phyloP scores from a whole-genome alignment of 2,329 filamentous ascomycete genomes.

The Pseudogymnoascus sp. region DNA sequence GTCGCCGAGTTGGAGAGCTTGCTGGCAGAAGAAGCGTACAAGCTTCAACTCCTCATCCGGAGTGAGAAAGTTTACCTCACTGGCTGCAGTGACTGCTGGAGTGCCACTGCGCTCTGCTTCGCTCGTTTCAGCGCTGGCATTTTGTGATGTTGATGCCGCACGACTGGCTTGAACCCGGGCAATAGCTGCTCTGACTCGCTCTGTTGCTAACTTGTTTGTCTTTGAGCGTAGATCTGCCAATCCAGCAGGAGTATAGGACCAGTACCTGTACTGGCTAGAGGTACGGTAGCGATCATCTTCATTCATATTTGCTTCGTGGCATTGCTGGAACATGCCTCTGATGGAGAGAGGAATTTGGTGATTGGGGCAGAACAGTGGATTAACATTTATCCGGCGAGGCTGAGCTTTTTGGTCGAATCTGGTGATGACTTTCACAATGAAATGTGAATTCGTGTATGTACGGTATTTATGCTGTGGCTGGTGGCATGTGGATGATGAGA shows the following conservation, averaged over 20 bases:
- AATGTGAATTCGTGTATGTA: no score
- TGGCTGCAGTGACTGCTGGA: conserved; percentile 19
- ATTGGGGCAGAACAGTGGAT: neutral
- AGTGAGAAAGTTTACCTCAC: conserved; percentile 68
- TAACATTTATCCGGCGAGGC: conserved; percentile 3
- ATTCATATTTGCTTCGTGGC: conserved; percentile 16
- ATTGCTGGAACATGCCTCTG: neutral
- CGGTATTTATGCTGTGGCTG: neutral
- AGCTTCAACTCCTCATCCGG: conserved; percentile 75
- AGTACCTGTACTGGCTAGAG: conserved; percentile 83
- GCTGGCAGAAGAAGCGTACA: conserved; percentile 67
- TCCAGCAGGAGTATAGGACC: conserved; percentile 76
- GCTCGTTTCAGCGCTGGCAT: conserved; percentile 19
- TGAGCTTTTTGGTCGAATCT: neutral
- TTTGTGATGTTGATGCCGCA: conserved; percentile 22
- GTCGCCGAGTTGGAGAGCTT: conserved; percentile 48
- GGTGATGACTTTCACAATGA: neutral
- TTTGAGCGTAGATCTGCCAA: conserved; percentile 64
- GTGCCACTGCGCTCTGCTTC: conserved; percentile 29
- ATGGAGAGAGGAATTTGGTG: neutral
- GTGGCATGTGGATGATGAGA: neutral
- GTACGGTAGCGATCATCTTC: conserved; percentile 89
- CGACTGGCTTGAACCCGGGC: conserved; percentile 36
- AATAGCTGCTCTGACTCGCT: conserved; percentile 54
- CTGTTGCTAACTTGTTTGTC: conserved; percentile 71